phyloP scores from a whole-genome alignment of 2,329 filamentous ascomycete species.

The Parastagonospora avenae region DNA sequence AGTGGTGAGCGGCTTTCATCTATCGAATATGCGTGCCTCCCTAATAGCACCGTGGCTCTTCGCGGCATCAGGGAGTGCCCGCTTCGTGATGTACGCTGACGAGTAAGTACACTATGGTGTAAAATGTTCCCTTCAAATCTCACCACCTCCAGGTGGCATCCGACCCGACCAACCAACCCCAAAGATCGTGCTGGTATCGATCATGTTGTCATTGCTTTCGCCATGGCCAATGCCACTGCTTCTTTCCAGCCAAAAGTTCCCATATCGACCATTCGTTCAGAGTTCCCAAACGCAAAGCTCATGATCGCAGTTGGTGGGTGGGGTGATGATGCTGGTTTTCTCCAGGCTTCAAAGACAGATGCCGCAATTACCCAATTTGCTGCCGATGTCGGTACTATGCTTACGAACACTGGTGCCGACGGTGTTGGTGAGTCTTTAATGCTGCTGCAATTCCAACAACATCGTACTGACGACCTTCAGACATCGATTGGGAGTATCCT shows the following conservation, averaged over 20 bases:
- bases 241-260: slow-evolving; percentile 61
- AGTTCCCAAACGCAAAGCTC: slow-evolving; percentile 65
- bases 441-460: neutral
- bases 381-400: slow-evolving; percentile 66
- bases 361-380: slow-evolving; percentile 64
- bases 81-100: slow-evolving; percentile 41
- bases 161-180: slow-evolving; percentile 30
- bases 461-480: slow-evolving; percentile 31
- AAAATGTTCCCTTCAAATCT: neutral
- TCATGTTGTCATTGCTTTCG: slow-evolving; percentile 44
- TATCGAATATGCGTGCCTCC: slow-evolving; percentile 28
- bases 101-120: slow-evolving; percentile 30
- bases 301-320: slow-evolving; percentile 77
- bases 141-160: slow-evolving; percentile 34
- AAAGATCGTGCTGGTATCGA: slow-evolving; percentile 41
- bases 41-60: slow-evolving; percentile 18
- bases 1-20: neutral
- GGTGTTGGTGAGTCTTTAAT: slow-evolving; percentile 57
- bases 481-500: slow-evolving; percentile 71
- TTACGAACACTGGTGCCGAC: slow-evolving; percentile 67
- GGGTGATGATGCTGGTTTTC: slow-evolving; percentile 71
- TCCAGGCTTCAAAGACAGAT: slow-evolving; percentile 59
- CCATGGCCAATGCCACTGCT: slow-evolving; percentile 49
- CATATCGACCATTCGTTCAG: slow-evolving; percentile 56
- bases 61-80: slow-evolving; percentile 21